A percentile compares a stretch with the other conserved stretches of the same genome.
These are phyloP conservation scores for Calonectria pteridis DNA, from an alignment of 2,329 filamentous ascomycete species.

Conservation along the genomic window DNA sequence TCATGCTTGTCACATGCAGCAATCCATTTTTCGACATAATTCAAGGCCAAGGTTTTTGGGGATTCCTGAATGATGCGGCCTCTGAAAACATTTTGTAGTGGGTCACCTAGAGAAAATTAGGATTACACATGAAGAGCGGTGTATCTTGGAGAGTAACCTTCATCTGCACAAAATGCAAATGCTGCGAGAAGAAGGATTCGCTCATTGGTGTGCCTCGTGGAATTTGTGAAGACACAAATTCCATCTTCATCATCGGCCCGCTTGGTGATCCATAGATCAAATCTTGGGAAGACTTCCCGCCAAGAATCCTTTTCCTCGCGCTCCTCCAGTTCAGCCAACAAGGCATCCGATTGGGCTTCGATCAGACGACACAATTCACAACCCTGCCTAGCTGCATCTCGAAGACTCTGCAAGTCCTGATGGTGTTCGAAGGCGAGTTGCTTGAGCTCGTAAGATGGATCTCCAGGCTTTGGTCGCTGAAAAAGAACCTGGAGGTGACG, in stretches of 20 bases:
- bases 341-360: background rate
- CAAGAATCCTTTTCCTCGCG: background rate
- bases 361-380: slow-evolving; percentile 7
- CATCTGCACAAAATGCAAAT: slow-evolving; percentile 9
- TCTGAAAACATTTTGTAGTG: background rate
- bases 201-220: background rate
- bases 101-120: background rate
- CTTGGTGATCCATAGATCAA: slow-evolving; percentile 11
- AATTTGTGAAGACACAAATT: slow-evolving; percentile 14
- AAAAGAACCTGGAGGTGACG: background rate
- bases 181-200: slow-evolving; percentile 6
- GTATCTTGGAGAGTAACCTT: background rate
- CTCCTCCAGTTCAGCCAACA: slow-evolving; percentile 1
- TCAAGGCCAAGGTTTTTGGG: background rate
- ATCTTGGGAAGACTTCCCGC: background rate
- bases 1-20: slow-evolving; percentile 3
- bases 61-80: background rate
- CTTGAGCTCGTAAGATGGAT: background rate
- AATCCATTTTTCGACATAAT: background rate
- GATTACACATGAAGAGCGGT: background rate
- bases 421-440: slow-evolving; percentile 5
- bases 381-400: background rate
- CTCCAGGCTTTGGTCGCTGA: background rate
- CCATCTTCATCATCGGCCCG: slow-evolving; percentile 7
- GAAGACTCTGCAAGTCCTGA: background rate